These are phyloP conservation scores for Purshia tridentata DNA, from an alignment of 306 rosid genomes.

Conservation along the genomic window DNA sequence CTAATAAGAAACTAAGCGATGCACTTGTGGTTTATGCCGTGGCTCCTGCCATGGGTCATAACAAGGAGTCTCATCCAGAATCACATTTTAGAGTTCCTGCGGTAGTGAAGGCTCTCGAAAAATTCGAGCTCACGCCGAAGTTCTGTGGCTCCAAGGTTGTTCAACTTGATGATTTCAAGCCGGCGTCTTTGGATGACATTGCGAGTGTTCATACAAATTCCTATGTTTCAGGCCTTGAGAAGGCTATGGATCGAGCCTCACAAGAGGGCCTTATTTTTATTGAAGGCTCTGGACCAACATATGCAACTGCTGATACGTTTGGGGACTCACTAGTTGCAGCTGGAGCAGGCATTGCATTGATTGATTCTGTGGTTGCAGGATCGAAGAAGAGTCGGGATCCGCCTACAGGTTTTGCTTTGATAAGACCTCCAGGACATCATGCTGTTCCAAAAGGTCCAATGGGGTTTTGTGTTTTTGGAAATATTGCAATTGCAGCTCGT, in stretches of 20 bases:
- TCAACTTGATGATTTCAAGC: conserved; percentile 62
- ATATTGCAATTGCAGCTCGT: conserved; percentile 91
- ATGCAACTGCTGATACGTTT: conserved; percentile 85
- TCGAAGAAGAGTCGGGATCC: conserved; percentile 54
- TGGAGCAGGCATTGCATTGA: conserved; percentile 81
- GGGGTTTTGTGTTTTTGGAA: conserved; percentile 94
- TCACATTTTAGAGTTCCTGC: conserved; percentile 93
- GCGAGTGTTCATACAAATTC: conserved; percentile 79
- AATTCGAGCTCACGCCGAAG: conserved; percentile 75
- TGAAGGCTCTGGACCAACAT: conserved; percentile 92
- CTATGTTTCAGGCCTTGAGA: conserved; percentile 81
- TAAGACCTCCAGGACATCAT: conserved; percentile 97
- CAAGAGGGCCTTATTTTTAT: conserved; percentile 66
- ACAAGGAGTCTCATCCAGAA: conserved; percentile 97
- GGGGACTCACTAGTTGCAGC: conserved; percentile 80
- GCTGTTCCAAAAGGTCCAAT: conserved; percentile 90
- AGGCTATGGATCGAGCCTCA: conserved; percentile 79
- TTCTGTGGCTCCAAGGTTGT: conserved; percentile 70
- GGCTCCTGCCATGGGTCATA: conserved; percentile 97
- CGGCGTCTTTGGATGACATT: conserved; percentile 78
- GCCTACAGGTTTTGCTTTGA: conserved; percentile 87
- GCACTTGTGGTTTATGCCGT: conserved; percentile 71
- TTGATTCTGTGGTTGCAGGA: conserved; percentile 91
- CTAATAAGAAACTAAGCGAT: conserved; percentile 31
- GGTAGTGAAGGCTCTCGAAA: conserved; percentile 56